Conservation (phyloP, 306 rosid species). For the Boehmeria nivea region DNA sequence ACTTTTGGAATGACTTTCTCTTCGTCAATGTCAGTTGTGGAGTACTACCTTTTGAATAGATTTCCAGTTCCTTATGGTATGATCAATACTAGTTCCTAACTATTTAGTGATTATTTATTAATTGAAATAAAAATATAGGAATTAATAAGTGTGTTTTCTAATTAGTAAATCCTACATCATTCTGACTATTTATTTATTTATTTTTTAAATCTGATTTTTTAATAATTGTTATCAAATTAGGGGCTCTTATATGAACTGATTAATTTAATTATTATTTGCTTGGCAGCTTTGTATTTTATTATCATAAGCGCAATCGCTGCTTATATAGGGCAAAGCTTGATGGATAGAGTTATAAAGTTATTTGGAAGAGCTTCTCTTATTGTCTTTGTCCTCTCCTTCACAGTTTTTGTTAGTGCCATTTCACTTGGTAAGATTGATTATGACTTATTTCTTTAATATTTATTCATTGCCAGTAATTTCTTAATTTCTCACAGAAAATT, state of each 20-base stretch:
- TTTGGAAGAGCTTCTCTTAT: constrained; percentile 66
- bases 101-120: no score
- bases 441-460: background rate
- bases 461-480: no score
- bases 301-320: constrained; percentile 57
- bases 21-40: constrained; percentile 70
- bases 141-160: background rate
- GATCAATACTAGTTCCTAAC: background rate
- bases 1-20: constrained; percentile 70
- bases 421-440: constrained; percentile 31
- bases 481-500: no score
- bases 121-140: no score
- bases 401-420: constrained; percentile 54
- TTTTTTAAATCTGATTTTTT: background rate
- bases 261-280: no score
- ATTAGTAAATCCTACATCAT: background rate
- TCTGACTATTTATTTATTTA: no score
- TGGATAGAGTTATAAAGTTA: constrained; percentile 36
- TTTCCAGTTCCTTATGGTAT: constrained; percentile 70
- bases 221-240: constrained; percentile 1
- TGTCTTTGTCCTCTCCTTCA: constrained; percentile 56
- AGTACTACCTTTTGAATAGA: constrained; percentile 59
- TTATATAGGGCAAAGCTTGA: constrained; percentile 47
- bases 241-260: no score
- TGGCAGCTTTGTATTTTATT: constrained; percentile 48